Evolutionary conservation across 768 basidiomycete species (phyloP), one percentile per base, ranked within the genome.

Genomic region (Calocera cornea): DNA sequence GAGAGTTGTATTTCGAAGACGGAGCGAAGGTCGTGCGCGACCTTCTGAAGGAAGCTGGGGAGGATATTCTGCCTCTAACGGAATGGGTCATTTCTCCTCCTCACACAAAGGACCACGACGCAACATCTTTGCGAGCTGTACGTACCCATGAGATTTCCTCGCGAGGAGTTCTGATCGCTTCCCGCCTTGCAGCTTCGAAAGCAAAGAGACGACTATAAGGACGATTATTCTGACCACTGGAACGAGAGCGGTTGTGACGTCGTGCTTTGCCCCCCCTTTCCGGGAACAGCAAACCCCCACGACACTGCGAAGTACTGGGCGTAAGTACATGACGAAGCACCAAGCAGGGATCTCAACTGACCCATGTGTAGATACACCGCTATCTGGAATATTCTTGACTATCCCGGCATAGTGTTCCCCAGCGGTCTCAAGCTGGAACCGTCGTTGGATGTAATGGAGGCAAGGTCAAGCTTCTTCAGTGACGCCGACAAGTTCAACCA

Each of bases 351-450:
- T 3, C 8, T 7, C 5, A 8, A 7, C 19, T 47, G 24, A 19
- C 7, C 16, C 44, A 10, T 17, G 3, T 17, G 11, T 47, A 78
- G 78, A 5, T 73, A 72, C 64, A 74, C 74, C 16, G 67, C 68
- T 0, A 66, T 75, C 44, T 75, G 67, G 67, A 76, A 76, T 67
- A 64, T 73, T 5, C 67, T 73, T 44, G 73, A 76, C 60, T 74
- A 72, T 41, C 73, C 74, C 1, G 65, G 70, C 22, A 69, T 40
- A 33, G 70, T 72, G 27, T 73, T 71, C 67, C 75, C 72, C 11
- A 73, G 68, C 31, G 74, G 74, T 2, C 47, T 65, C 33, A 40
- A 34, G 10, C 69, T 70, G 14, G 54, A 63, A 19, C 29, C 63
- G 3, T 65, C 60, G 38, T 17, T 66, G 14, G 73, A 73, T 41